Base-by-base conservation (phyloP, 2,329 filamentous ascomycete species). In the Huntiella bhutanensis region DNA sequence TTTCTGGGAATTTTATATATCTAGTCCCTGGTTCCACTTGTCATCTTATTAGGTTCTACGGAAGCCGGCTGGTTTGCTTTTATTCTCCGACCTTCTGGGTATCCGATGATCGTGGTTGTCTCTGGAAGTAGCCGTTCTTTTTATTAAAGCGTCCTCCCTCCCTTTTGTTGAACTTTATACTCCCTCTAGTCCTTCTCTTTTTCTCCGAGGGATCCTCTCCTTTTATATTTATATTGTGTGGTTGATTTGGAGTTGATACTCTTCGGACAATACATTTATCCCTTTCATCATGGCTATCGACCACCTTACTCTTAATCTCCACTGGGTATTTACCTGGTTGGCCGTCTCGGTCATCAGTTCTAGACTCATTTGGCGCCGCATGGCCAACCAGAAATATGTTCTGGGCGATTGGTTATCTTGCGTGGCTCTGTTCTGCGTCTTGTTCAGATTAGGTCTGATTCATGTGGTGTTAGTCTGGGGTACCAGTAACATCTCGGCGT, bases 391-490 rank as follows among this genome's bases (percentile, higher is more conserved):
- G 34, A 22, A 50, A 2, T 54, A 50, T 35, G 49, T 51, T 16
- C n/a, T 44, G 8, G 53, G 51, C 35, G 56, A 57, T 43, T 56
- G 49, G 41, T 43, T 55, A 45, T 55, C 52, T 28, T 63, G 68
- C 61, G 65, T 63, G 46, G 59, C 60, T 6, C 63, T 62, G 47
- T 19, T 65, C 36, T 60, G 54, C 40, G 53, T 49, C 6, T 17
- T 57, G 35, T 49, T 51, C 1, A 49, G 55, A 5, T 43, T 56
- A 4, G 55, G 52, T 4, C 45, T 62, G 12, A 56, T 60, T 22
- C 56, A 60, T 43, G 56, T 62, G 13, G 58, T 61, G 40, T 47
- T 61, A 36, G 54, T 57, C 33, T 62, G 60, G 59, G 59, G 59
- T 33, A 62, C 57, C 4, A 60, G 57, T 53, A 62, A 60, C 46